These are phyloP conservation scores for Margaritispora aquatica DNA, from an alignment of 495 filamentous ascomycete species.

Conservation along the genomic window DNA sequence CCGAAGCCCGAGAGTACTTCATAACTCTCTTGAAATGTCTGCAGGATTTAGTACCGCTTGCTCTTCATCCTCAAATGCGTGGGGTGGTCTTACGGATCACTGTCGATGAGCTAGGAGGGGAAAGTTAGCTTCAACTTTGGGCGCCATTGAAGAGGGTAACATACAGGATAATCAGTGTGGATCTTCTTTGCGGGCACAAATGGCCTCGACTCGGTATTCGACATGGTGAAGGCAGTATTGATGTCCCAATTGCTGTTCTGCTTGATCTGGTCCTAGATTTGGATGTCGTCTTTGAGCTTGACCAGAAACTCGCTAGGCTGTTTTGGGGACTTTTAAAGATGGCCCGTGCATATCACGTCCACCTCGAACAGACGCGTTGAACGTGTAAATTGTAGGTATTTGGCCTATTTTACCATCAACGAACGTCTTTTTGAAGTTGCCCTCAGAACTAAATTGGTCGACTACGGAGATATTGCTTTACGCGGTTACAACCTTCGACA, in stretches of 20 bases:
- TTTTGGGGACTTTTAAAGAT: conserved; percentile 4
- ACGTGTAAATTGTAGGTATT: neutral
- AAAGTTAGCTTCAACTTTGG: conserved; percentile 13
- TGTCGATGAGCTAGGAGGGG: conserved; percentile 79
- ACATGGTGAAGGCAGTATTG: conserved; percentile 45
- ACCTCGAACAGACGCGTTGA: neutral
- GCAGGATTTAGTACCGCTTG: conserved; percentile 9
- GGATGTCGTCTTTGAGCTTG: conserved; percentile 12
- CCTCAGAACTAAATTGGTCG: no score
- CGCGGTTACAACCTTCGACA: no score
- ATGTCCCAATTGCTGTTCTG: conserved; percentile 20
- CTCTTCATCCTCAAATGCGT: neutral
- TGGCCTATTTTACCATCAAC: no score
- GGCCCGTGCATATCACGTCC: neutral
- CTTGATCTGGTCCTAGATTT: neutral
- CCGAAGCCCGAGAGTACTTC: conserved; percentile 73
- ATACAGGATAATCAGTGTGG: conserved; percentile 74
- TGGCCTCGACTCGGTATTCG: conserved; percentile 48
- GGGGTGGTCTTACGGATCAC: conserved; percentile 79
- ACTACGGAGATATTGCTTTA: no score
- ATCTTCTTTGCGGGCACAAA: conserved; percentile 70
- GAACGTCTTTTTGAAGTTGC: no score
- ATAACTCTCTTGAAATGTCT: conserved; percentile 90
- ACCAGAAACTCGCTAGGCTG: conserved; percentile 15
- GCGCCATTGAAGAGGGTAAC: conserved; percentile 22